Evolutionary conservation across 495 filamentous ascomycete genomes (phyloP), one percentile per base, ranked within the genome.

Genomic region (Sordaria brevicollis): DNA sequence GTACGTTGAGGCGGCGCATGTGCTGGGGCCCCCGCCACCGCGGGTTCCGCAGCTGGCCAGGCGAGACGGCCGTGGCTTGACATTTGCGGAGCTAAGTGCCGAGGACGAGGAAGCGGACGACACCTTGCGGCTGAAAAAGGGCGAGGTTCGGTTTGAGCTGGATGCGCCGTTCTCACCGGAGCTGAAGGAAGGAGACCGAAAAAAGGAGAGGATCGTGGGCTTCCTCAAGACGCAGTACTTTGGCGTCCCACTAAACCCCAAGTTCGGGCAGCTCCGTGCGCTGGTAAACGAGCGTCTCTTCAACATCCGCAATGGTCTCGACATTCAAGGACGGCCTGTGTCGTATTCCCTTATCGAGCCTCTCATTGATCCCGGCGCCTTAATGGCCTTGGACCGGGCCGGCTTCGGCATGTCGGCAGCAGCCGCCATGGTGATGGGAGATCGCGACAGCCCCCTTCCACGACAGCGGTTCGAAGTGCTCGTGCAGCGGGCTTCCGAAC

Each of bases 381-480:
- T 80, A 0, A 69, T 77, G 3, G 35, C 21, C 15, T n/a, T n/a
- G n/a, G n/a, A n/a, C n/a, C n/a, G n/a, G n/a, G n/a, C n/a, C n/a
- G n/a, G 80, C 74, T 4, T 7, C 65, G 1, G 76, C 75, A 1
- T 35, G 33, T 4, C 74, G 77, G 11, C 29, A 74, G 3, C 69
- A 25, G 29, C 71, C 9, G 65, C 41, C 31, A 39, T 6, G 6
- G 67, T 68, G 5, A 13, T 54, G 31, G 57, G 29, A 37, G 73
- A 79, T 31, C n/a, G 75, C 15, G 66, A 67, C 66, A 67, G 41
- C 19, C 75, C 79, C 1, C 71, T 82, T 69, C 81, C 81, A 1
- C 77, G 79, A 35, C 81, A 79, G 39, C 77, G 81, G 2, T 81
- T 80, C 69, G 17, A 54, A n/a, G 70, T 69, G 35, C 65, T 82